These are phyloP conservation scores for Hirsutella minnesotensis DNA, from an alignment of 2,329 filamentous ascomycete genomes.

Conservation along the genomic window DNA sequence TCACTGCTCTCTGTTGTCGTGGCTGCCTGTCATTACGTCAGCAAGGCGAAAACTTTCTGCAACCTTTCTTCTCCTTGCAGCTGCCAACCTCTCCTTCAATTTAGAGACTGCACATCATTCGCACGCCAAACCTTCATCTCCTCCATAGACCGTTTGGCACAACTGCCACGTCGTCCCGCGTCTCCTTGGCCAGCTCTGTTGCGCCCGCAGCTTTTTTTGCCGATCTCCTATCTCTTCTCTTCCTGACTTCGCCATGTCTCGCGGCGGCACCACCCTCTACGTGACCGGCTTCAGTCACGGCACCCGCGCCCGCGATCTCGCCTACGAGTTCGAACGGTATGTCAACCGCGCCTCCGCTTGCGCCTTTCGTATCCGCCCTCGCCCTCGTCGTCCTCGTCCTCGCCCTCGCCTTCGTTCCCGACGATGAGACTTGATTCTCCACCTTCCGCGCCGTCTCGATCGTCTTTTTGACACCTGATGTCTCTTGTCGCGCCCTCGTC, in stretches of 20 bases:
- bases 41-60: conserved; percentile 10
- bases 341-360: conserved; percentile 46
- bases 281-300: conserved; percentile 98
- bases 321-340: conserved; percentile 99
- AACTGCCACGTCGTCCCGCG: conserved; percentile 1
- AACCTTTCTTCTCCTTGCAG: conserved; percentile 2
- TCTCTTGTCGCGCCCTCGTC: conserved; percentile 8
- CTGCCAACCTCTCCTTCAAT: conserved; percentile 1
- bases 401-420: conserved; percentile 36
- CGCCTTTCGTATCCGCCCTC: conserved; percentile 21
- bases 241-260: conserved; percentile 58
- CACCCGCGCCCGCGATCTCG: conserved; percentile 95
- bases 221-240: neutral
- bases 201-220: neutral
- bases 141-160: neutral
- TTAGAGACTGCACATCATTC: neutral
- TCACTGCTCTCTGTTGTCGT: neutral
- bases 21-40: conserved; percentile 8
- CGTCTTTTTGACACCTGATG: conserved; percentile 11
- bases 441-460: conserved; percentile 12
- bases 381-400: conserved; percentile 18
- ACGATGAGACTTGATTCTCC: conserved; percentile 14
- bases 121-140: neutral
- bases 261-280: conserved; percentile 87
- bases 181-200: too few relatives aligned